Percentiles rank a stretch among this genome's conserved stretches.
Evolutionary conservation across 306 rosid species (phyloP).

Genomic region (Vigna nakashimae): DNA sequence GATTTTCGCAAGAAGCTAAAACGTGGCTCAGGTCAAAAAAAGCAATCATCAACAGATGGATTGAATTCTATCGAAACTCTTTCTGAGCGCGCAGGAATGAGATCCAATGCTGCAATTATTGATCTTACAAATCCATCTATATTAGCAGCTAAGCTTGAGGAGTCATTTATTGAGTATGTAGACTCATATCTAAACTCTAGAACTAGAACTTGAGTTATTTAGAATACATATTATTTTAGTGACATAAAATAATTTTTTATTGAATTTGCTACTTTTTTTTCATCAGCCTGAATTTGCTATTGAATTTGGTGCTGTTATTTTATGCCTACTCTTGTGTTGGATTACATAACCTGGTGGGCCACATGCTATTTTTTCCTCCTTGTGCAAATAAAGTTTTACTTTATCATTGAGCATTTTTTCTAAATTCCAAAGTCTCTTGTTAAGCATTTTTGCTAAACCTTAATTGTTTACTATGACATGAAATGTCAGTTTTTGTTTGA

Average conservation of each 20-base stretch:
- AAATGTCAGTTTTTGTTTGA: slow-evolving; percentile 25
- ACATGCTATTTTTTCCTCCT: slow-evolving; percentile 30
- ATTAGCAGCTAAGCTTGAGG: slow-evolving; percentile 84
- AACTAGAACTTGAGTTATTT: slow-evolving; percentile 30
- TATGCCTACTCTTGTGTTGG: neutral
- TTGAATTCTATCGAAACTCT: slow-evolving; percentile 86
- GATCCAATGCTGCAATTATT: slow-evolving; percentile 84
- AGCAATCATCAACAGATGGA: slow-evolving; percentile 64
- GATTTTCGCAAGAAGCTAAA: slow-evolving; percentile 95
- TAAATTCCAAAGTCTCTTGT: slow-evolving; percentile 28
- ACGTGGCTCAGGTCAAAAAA: slow-evolving; percentile 65
- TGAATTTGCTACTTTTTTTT: neutral
- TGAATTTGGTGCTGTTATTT: slow-evolving; percentile 17
- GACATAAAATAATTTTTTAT: neutral
- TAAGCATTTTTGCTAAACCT: slow-evolving; percentile 29
- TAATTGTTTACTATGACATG: slow-evolving; percentile 33
- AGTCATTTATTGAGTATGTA: slow-evolving; percentile 92
- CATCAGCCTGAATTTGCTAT: neutral
- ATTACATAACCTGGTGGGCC: neutral
- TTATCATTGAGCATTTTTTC: slow-evolving; percentile 31
- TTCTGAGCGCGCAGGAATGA: slow-evolving; percentile 92
- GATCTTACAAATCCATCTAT: slow-evolving; percentile 82
- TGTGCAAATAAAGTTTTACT: slow-evolving; percentile 19
- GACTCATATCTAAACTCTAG: slow-evolving; percentile 37
- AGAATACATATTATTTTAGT: slow-evolving; percentile 13